Evolutionary conservation across 768 basidiomycete genomes (phyloP), one percentile per base, ranked within the genome.

Genomic region (Suillus placidus): DNA sequence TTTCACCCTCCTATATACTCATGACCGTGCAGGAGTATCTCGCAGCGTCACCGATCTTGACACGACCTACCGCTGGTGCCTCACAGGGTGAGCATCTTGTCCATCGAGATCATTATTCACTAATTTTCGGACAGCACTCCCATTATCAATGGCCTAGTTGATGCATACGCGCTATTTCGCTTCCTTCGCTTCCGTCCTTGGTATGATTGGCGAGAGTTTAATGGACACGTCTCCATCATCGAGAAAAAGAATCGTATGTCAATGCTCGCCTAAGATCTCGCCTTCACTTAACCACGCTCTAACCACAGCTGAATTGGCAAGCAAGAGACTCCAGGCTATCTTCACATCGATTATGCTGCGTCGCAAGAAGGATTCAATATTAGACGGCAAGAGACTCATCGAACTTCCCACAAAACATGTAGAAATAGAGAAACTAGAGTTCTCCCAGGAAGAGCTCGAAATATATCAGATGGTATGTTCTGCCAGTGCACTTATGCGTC

Each of bases 351-450:
- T 85, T 71, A 76, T 88, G 56, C 74, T 91, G 32, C 81, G 91
- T 13, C 83, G 91, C 52, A 87, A 85, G 78, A 90, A 90, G 69
- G 82, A 87, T 60, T 83, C 85, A 0, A 77, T 77, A 70, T 77
- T 93, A 12, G 88, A 91, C 70, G 91, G 91, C 9, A 86, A 87
- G 72, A 83, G 80, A 26, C 77, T 93, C n/a, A 84, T 92, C 51
- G 84, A 88, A 64, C 79, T 92, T 37, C 89, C 88, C 6, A 72
- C 77, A 16, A 90, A 89, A 76, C 79, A 78, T 2, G 75, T 88
- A 8, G 75, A 80, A 1, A 76, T 90, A 2, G 73, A 81, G 38
- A 82, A 80, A 66, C 79, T 90, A 6, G 80, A 84, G 51, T 91
- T 93, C 70, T 78, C 83, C 0, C 67, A 77, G 30, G 89, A 90